Evolutionary conservation across 257 asterid genomes (phyloP).

Genomic region (Gardenia jasminoides): DNA sequence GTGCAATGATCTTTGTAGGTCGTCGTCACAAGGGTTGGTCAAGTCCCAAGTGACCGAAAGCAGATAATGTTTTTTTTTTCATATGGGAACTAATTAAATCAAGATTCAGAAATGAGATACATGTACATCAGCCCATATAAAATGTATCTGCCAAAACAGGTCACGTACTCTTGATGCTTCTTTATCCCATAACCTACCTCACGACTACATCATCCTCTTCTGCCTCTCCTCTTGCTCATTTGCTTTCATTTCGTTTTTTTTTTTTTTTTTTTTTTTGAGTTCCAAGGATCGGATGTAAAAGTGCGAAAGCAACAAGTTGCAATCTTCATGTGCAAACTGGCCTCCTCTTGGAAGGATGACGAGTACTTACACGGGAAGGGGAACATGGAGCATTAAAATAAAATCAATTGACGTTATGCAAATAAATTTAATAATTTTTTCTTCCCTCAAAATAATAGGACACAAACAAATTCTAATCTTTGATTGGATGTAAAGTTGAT

Average conservation of each 20-base stretch:
- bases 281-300: background rate
- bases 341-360: background rate
- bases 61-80: background rate
- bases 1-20: background rate
- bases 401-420: background rate
- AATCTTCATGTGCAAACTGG: background rate
- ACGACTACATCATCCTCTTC: slow-evolving; percentile 6
- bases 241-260: background rate
- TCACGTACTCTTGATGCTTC: background rate
- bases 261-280: too few species aligned
- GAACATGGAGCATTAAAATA: background rate
- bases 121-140: background rate
- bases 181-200: background rate
- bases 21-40: slow-evolving; percentile 15
- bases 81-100: background rate
- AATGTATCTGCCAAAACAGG: slow-evolving; percentile 1
- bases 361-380: background rate
- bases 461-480: background rate
- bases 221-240: background rate
- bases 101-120: background rate
- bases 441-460: background rate
- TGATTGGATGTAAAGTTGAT: slow-evolving; percentile 8
- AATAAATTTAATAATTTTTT: background rate
- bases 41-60: background rate
- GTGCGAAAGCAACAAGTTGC: background rate